These are phyloP conservation scores for Colletotrichum sp. DNA, from an alignment of 2,329 filamentous ascomycete genomes.

Conservation along the genomic window DNA sequence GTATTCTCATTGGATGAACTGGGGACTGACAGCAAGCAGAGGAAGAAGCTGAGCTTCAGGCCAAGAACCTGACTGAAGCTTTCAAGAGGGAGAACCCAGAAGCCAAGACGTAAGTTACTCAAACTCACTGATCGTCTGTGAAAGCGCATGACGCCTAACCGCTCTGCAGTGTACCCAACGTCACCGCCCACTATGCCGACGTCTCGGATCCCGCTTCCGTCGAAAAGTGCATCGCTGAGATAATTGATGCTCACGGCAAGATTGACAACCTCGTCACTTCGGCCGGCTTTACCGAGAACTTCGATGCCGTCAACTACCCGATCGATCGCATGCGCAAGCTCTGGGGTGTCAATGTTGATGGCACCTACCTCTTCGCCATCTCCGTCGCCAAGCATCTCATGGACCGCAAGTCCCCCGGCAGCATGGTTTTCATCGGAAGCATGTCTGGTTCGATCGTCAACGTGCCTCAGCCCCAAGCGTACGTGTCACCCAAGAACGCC, in stretches of 20 bases:
- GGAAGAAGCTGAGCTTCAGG: conserved; percentile 82
- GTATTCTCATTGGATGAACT: background rate
- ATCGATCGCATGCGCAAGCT: conserved; percentile 91
- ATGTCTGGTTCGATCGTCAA: conserved; percentile 97
- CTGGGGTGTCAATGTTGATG: conserved; percentile 92
- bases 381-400: conserved; percentile 88
- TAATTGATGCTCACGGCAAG: conserved; percentile 75
- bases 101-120: conserved; percentile 59
- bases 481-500: conserved; percentile 29
- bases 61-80: conserved; percentile 72
- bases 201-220: conserved; percentile 84
- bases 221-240: conserved; percentile 72
- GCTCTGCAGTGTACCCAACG: conserved; percentile 68
- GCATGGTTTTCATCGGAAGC: conserved; percentile 93
- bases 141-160: background rate
- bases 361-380: conserved; percentile 88
- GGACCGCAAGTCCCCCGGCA: conserved; percentile 77
- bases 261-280: conserved; percentile 94
- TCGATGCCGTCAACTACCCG: conserved; percentile 88
- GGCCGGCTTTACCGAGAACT: conserved; percentile 97
- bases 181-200: conserved; percentile 90
- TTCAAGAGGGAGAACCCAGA: conserved; percentile 84
- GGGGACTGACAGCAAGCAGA: background rate
- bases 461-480: conserved; percentile 89
- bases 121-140: background rate